These are phyloP conservation scores for Fusarium floridanum DNA, from an alignment of 2,329 filamentous ascomycete genomes.

Conservation along the genomic window DNA sequence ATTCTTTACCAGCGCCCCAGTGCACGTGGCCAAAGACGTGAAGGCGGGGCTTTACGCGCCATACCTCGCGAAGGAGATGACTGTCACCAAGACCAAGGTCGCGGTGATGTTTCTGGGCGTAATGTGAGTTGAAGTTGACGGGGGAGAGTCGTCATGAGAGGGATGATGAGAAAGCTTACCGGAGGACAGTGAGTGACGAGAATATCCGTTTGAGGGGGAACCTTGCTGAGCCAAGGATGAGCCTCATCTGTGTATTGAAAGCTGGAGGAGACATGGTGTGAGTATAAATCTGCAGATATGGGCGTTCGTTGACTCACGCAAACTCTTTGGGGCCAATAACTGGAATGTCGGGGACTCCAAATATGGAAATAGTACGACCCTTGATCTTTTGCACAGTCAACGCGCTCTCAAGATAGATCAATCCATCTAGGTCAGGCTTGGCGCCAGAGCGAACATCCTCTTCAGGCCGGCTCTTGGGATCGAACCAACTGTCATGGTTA, in stretches of 20 bases:
- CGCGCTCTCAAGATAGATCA: conserved; percentile 82
- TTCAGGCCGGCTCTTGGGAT: conserved; percentile 70
- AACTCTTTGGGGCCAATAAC: conserved; percentile 77
- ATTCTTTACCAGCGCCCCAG: conserved; percentile 77
- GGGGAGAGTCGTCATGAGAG: not conserved
- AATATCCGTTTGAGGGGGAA: conserved; percentile 81
- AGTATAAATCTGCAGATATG: not conserved
- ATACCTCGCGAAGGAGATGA: conserved; percentile 77
- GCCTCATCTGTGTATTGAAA: conserved; percentile 78
- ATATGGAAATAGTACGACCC: conserved; percentile 70
- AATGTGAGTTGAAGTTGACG: conserved; percentile 16
- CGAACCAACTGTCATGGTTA: conserved; percentile 92
- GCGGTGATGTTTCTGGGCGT: conserved; percentile 71
- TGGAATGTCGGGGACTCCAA: conserved; percentile 86
- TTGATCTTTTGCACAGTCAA: conserved; percentile 73
- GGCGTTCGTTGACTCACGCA: conserved; percentile 57
- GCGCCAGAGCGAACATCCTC: conserved; percentile 67
- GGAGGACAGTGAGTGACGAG: conserved; percentile 87
- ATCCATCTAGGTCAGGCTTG: conserved; percentile 72
- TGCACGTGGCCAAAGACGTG: conserved; percentile 92
- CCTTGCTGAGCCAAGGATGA: conserved; percentile 78
- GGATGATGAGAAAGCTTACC: conserved; percentile 48
- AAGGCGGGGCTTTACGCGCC: conserved; percentile 78
- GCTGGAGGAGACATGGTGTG: conserved; percentile 47
- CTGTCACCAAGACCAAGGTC: conserved; percentile 79